Base-by-base conservation (phyloP, 2,329 filamentous ascomycete genomes). In the Penicillium sp. region DNA sequence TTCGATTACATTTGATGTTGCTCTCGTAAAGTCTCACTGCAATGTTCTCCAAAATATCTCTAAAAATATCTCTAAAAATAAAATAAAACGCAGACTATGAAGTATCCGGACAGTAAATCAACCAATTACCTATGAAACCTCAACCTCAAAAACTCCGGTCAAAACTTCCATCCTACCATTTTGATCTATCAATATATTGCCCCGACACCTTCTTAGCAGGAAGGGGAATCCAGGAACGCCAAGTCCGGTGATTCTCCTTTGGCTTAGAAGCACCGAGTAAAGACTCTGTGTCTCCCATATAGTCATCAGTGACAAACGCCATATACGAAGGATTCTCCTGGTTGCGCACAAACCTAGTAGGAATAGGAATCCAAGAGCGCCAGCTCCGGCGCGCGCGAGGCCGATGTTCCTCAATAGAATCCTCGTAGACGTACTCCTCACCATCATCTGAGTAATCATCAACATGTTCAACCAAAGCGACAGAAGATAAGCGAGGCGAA, bases 91-190 rank as follows among this genome's bases (percentile, higher is more conserved):
- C 5, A 15, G 12, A 19, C 8, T 46, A n/a, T 27, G 31, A 19
- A n/a, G 8, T 27, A 27, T 47, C 29, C 13, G 13, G 25, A 52
- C 8, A 17, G 3, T 21, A 23, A 25, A 21, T 6, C 23, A 29
- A 29, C 7, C 7, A 15, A 29, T 17, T 12, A 5, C 21, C 23
- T 27, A 29, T 21, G 21, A 19, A 49, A 48, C 3, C 21, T 37
- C 68, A 49, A 48, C 3, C 21, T 37, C 68, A 64, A 17, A 61
- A 63, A 40, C 57, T 54, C 29, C 3, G 45, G 40, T 66, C 56
- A 51, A 69, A 17, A 57, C 12, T 17, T 61, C 56, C 49, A 60
- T 27, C 7, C 59, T 54, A 33, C 6, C 6, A 48, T 3, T n/a
- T 2, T 23, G 10, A 17, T 25, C 3, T 9, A 25, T 37, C 21